These are phyloP conservation scores for Cladophialophora carrionii DNA, from an alignment of 2,329 filamentous ascomycete genomes.

Conservation along the genomic window DNA sequence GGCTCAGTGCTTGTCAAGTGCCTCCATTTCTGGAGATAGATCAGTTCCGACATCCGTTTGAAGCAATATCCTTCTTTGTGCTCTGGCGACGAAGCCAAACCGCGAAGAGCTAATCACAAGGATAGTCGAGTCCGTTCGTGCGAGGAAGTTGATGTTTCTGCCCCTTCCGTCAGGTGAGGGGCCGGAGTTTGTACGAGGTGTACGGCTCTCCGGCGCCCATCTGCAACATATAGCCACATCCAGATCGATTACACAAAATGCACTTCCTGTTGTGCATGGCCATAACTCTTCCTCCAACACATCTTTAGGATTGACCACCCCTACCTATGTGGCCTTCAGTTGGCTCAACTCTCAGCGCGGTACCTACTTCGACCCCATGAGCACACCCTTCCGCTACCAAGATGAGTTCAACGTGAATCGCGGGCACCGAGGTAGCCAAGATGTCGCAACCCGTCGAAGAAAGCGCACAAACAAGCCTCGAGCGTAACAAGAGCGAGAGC, in stretches of 20 bases:
- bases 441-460: conserved; percentile 15
- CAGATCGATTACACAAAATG: neutral
- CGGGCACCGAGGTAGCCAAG: neutral
- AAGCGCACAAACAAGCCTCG: conserved; percentile 1
- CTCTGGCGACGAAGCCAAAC: too few species aligned
- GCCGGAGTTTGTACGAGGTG: neutral
- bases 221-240: neutral
- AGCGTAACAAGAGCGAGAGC: neutral
- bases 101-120: too few species aligned
- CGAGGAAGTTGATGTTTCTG: neutral
- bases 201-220: neutral
- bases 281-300: neutral
- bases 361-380: neutral
- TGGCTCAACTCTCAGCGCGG: neutral
- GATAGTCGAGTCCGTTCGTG: too few species aligned
- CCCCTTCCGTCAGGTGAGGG: neutral
- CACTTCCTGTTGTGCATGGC: neutral
- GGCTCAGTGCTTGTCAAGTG: neutral
- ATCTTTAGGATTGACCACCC: neutral
- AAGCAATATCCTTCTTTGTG: neutral
- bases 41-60: neutral
- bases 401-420: neutral
- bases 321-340: neutral
- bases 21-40: neutral
- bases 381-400: neutral